A percentile compares a stretch with the other conserved stretches of the same genome.
Conservation (phyloP, 202 grass and related monocot species). For the Alloteropsis angusta region DNA sequence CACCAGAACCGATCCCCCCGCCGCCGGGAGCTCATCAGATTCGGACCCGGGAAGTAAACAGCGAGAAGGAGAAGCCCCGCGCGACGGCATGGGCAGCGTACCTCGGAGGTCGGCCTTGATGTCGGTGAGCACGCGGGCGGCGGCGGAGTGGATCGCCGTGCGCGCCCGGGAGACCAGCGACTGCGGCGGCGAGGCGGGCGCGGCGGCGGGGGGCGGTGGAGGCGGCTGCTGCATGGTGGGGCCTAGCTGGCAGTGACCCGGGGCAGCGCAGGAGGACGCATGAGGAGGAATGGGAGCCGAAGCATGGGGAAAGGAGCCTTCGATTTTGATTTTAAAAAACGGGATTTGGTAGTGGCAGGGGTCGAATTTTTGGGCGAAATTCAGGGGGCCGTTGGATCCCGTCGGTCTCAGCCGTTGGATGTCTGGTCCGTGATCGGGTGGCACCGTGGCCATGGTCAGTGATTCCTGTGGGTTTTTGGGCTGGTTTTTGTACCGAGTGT, state of each 20-base stretch:
- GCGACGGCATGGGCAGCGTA: neutral
- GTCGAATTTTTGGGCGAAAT: constrained; percentile 8
- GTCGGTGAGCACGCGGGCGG: constrained; percentile 61
- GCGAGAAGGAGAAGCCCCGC: neutral
- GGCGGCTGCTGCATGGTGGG: constrained; percentile 43
- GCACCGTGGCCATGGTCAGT: neutral
- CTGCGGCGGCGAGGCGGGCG: constrained; percentile 29
- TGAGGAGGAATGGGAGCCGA: neutral
- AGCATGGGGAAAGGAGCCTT: neutral
- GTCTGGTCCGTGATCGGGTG: neutral
- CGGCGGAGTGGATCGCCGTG: constrained; percentile 58
- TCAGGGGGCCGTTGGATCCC: neutral
- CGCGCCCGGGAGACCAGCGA: constrained; percentile 65
- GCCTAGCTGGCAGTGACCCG: constrained; percentile 32
- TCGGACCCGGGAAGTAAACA: constrained; percentile 5
- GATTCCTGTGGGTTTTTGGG: neutral
- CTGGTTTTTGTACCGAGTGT: neutral
- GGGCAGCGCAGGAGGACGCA: neutral
- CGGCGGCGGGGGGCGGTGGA: constrained; percentile 5
- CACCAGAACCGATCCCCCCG: neutral
- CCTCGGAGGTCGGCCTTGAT: constrained; percentile 67
- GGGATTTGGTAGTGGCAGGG: constrained; percentile 15
- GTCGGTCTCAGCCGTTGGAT: constrained; percentile 3
- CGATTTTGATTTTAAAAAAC: constrained; percentile 30
- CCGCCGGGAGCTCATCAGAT: constrained; percentile 27